Base-by-base conservation (phyloP, 108 stramenopile genomes). In the Parmales sp. region DNA sequence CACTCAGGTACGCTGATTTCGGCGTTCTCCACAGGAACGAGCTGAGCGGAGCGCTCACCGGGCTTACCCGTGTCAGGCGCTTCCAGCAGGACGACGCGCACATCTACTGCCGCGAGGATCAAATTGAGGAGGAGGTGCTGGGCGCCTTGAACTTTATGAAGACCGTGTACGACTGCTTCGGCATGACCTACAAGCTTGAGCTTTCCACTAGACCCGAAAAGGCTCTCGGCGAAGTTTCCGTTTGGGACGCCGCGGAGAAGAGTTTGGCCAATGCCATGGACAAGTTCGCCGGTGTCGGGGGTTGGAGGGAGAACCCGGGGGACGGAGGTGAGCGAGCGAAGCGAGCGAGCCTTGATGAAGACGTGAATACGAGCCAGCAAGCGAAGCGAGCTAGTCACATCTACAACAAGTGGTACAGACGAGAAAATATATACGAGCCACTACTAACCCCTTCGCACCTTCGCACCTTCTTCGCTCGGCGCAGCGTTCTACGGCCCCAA, bases 401-500 rank as follows among this genome's bases (percentile, higher is more conserved):
- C n/a, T n/a, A n/a, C n/a, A n/a, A n/a, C n/a, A n/a, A n/a, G n/a
- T n/a, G n/a, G n/a, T n/a, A n/a, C n/a, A n/a, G n/a, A n/a, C n/a
- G n/a, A n/a, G n/a, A n/a, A n/a, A n/a, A n/a, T n/a, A n/a, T n/a
- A n/a, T n/a, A n/a, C n/a, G n/a, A n/a, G n/a, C n/a, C n/a, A n/a
- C n/a, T n/a, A n/a, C n/a, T n/a, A n/a, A n/a, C n/a, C n/a, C n/a
- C n/a, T n/a, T n/a, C n/a, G n/a, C n/a, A n/a, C n/a, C n/a, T n/a
- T n/a, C n/a, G n/a, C n/a, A n/a, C n/a, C n/a, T n/a, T n/a, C n/a
- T n/a, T n/a, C n/a, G n/a, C n/a, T n/a, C n/a, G n/a, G n/a, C n/a
- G n/a, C n/a, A n/a, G 98, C 98, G 16, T 99, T 99, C 76, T 99
- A 99, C 74, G 98, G 98, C 13, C 98, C 98, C 66, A 98, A 99